Conservation (phyloP, 192 early-diverging fungal genomes). For the Coemansia sp. region DNA sequence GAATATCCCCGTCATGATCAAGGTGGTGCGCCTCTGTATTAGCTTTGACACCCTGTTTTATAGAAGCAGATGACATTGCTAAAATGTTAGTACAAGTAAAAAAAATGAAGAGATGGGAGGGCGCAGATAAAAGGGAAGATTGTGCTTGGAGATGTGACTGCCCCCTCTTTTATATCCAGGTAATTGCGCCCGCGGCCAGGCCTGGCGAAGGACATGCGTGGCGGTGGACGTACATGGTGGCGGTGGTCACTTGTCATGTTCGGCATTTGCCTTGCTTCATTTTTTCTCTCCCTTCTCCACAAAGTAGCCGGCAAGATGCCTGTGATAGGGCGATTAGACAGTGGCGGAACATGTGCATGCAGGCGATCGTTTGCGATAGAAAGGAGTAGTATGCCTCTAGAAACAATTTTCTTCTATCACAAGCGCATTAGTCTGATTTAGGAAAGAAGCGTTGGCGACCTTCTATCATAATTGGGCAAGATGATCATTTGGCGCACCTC, state of each 20-base stretch:
- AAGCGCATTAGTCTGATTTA: background rate
- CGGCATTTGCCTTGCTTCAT: background rate
- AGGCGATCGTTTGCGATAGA: background rate
- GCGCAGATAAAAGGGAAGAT: background rate
- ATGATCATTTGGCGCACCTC: background rate
- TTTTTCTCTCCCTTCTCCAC: background rate
- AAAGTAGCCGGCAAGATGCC: background rate
- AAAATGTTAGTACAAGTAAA: background rate
- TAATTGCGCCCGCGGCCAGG: background rate
- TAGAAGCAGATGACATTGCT: slow-evolving; percentile 24
- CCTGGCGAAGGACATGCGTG: background rate
- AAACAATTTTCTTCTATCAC: background rate
- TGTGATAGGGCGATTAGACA: background rate
- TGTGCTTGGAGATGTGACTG: background rate
- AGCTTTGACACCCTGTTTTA: slow-evolving; percentile 17
- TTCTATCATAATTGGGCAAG: slow-evolving; percentile 1
- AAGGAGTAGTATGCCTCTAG: background rate
- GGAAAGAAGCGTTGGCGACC: background rate
- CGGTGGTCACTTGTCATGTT: background rate
- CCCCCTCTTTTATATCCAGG: background rate
- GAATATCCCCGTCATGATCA: slow-evolving; percentile 39
- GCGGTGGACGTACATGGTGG: background rate
- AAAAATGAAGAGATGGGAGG: background rate
- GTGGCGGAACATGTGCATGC: background rate
- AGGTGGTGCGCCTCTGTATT: slow-evolving; percentile 24